Conservation (phyloP, 2,329 filamentous ascomycete genomes). For the Huntiella bhutanensis region DNA sequence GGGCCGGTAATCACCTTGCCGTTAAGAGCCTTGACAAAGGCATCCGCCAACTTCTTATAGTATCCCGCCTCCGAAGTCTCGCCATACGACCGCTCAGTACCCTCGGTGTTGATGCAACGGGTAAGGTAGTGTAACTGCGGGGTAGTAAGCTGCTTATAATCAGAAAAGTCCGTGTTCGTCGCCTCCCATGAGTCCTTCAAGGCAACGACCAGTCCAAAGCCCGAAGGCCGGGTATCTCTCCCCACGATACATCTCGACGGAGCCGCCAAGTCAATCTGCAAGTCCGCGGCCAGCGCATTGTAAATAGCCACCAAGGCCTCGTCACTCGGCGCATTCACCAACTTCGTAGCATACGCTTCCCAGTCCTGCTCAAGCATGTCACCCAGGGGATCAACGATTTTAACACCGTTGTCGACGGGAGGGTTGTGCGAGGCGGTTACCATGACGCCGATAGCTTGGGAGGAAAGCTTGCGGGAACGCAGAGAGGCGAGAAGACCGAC, state of each 20-base stretch:
- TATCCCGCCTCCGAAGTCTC: conserved; percentile 80
- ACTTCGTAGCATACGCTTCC: conserved; percentile 72
- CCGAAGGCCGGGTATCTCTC: conserved; percentile 82
- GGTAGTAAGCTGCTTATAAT: conserved; percentile 84
- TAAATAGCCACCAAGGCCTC: conserved; percentile 60
- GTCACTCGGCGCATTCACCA: conserved; percentile 69
- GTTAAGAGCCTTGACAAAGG: conserved; percentile 69
- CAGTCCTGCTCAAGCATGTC: conserved; percentile 96
- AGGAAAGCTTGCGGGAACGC: conserved; percentile 73
- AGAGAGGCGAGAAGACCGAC: conserved; percentile 79
- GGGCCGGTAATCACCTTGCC: conserved; percentile 54
- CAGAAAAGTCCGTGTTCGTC: conserved; percentile 52
- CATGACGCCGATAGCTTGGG: conserved; percentile 91
- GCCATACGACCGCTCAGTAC: conserved; percentile 72
- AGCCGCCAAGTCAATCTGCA: conserved; percentile 53
- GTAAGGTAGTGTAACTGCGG: conserved; percentile 97
- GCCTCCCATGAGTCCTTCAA: conserved; percentile 64
- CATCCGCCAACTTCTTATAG: conserved; percentile 75
- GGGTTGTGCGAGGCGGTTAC: conserved; percentile 90
- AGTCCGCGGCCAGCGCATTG: conserved; percentile 51
- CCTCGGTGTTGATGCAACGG: conserved; percentile 82
- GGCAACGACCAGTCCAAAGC: conserved; percentile 61
- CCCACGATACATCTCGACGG: conserved; percentile 74
- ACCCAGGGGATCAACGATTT: conserved; percentile 91
- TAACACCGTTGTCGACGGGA: conserved; percentile 76